These are phyloP conservation scores for Scopulariopsis brevicaulis DNA, from an alignment of 2,329 filamentous ascomycete species.

Conservation along the genomic window DNA sequence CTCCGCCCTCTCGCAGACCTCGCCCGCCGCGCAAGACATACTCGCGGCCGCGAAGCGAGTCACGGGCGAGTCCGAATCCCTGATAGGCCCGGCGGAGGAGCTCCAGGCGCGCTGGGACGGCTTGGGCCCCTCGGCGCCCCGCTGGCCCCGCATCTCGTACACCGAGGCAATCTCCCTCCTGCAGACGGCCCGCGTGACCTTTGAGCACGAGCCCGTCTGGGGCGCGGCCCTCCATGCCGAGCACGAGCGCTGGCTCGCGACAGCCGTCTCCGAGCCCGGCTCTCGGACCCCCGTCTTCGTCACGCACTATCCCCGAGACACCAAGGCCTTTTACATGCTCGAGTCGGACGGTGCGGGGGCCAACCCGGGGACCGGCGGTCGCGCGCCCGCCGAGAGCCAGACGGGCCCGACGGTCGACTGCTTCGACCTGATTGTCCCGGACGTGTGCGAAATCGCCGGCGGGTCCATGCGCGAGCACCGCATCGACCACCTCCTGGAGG, in stretches of 20 bases:
- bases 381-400: background rate
- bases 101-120: slow-evolving; percentile 64
- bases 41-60: slow-evolving; percentile 19
- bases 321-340: slow-evolving; percentile 78
- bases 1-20: slow-evolving; percentile 25
- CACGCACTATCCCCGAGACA: slow-evolving; percentile 76
- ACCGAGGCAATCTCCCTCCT: slow-evolving; percentile 63
- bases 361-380: background rate
- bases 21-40: slow-evolving; percentile 30
- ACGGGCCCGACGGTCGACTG: slow-evolving; percentile 59
- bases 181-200: slow-evolving; percentile 43
- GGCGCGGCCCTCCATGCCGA: slow-evolving; percentile 71
- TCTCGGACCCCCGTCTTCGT: slow-evolving; percentile 67
- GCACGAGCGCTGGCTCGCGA: slow-evolving; percentile 82
- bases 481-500: slow-evolving; percentile 50
- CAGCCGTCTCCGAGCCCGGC: slow-evolving; percentile 41
- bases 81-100: slow-evolving; percentile 25
- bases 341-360: slow-evolving; percentile 14
- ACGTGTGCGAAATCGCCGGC: slow-evolving; percentile 76
- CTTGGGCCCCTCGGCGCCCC: slow-evolving; percentile 31
- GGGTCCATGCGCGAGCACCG: slow-evolving; percentile 85
- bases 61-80: slow-evolving; percentile 22
- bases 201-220: slow-evolving; percentile 61
- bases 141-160: slow-evolving; percentile 80
- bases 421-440: slow-evolving; percentile 81